Percentiles rank a stretch among this genome's conserved stretches.
Conservation (phyloP, 2,329 filamentous ascomycete genomes). For the Geosmithia flava region DNA sequence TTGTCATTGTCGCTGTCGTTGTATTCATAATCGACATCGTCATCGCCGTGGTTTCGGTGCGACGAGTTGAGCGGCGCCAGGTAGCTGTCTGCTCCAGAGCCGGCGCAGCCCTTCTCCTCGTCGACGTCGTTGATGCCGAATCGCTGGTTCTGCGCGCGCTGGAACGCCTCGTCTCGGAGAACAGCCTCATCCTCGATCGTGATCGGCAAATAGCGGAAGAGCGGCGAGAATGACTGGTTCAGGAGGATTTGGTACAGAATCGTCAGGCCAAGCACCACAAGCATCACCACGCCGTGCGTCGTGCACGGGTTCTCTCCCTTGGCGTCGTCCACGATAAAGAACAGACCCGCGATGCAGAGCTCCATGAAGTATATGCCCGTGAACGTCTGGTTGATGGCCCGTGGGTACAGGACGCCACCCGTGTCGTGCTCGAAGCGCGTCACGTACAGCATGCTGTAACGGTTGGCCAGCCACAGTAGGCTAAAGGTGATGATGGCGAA, state of each 20-base stretch:
- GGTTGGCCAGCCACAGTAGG: constrained; percentile 85
- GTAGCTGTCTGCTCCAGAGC: constrained; percentile 23
- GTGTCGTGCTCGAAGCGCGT: constrained; percentile 84
- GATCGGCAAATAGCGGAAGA: constrained; percentile 83
- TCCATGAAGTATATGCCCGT: constrained; percentile 94
- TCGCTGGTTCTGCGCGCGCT: constrained; percentile 60
- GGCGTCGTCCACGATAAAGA: constrained; percentile 61
- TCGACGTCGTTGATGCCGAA: constrained; percentile 49
- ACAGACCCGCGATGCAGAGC: constrained; percentile 76
- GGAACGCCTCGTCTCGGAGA: constrained; percentile 79
- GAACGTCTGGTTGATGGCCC: constrained; percentile 90
- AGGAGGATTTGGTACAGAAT: constrained; percentile 66
- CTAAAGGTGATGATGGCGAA: constrained; percentile 91
- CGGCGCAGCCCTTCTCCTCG: constrained; percentile 27
- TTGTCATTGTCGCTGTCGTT: too few species aligned
- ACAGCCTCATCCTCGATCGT: constrained; percentile 94
- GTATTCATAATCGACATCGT: too few species aligned
- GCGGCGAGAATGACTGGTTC: constrained; percentile 71
- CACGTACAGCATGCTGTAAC: constrained; percentile 96
- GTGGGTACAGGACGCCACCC: constrained; percentile 81
- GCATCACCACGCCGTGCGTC: constrained; percentile 75
- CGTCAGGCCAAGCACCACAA: constrained; percentile 60
- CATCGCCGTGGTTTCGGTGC: neutral
- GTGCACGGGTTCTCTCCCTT: constrained; percentile 44
- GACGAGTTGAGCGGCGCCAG: neutral